A percentile compares a stretch with the other conserved stretches of the same genome.
phyloP scores from a whole-genome alignment of 371 early-diverging fungal genomes.

The Mucor mucedo region DNA sequence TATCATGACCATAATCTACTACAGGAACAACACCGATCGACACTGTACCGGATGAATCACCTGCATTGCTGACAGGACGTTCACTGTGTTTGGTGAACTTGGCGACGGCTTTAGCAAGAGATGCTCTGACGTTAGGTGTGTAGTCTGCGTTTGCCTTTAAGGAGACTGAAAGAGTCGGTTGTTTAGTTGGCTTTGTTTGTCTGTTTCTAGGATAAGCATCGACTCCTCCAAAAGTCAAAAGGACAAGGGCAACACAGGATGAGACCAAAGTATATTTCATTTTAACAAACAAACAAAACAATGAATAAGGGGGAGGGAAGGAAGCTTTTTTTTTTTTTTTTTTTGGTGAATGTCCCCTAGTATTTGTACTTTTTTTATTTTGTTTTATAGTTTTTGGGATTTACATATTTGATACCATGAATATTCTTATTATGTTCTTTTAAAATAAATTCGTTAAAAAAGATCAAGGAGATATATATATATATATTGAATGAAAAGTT shows the following conservation, averaged over 20 bases:
- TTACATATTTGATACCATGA: no score
- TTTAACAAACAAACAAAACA: neutral
- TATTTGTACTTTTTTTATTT: no score
- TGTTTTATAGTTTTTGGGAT: no score
- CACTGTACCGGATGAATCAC: neutral
- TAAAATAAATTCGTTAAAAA: no score
- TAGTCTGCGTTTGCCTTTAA: conserved; percentile 21
- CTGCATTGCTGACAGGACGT: neutral
- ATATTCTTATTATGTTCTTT: no score
- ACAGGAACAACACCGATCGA: conserved; percentile 21
- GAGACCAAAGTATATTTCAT: conserved; percentile 20
- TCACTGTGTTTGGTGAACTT: conserved; percentile 22
- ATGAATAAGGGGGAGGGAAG: no score
- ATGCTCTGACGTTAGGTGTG: conserved; percentile 19
- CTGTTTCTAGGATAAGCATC: conserved; percentile 9
- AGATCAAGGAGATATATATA: no score
- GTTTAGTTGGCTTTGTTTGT: no score
- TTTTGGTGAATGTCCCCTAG: no score
- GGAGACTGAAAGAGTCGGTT: conserved; percentile 8
- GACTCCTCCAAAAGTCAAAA: conserved; percentile 10
- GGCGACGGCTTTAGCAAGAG: conserved; percentile 16
- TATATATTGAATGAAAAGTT: no score
- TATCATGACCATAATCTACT: conserved; percentile 25
- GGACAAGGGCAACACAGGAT: conserved; percentile 11
- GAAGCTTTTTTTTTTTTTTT: no score